Percentiles rank a stretch among this genome's conserved stretches.
These are phyloP conservation scores for Neurospora sp. DNA, from an alignment of 495 filamentous ascomycete species.

Conservation along the genomic window DNA sequence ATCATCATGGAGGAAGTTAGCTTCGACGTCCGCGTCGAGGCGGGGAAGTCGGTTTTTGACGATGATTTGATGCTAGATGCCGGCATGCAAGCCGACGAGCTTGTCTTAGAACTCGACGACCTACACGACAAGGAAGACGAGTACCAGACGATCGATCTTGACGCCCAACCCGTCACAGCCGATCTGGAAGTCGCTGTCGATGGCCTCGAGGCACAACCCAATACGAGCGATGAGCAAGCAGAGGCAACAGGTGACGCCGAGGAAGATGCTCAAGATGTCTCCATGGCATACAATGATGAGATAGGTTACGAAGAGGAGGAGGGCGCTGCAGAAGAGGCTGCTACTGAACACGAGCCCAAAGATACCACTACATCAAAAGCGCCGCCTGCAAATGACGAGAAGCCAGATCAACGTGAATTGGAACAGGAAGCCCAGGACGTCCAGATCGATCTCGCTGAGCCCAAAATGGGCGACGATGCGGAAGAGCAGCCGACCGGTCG, in stretches of 20 bases:
- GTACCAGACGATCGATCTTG: background rate
- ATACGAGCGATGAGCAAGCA: background rate
- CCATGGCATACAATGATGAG: slow-evolving; percentile 18
- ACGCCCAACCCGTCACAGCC: background rate
- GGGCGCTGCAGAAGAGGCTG: background rate
- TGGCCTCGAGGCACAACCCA: slow-evolving; percentile 4
- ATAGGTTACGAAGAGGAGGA: slow-evolving; percentile 20
- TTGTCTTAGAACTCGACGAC: slow-evolving; percentile 21
- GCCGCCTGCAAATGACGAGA: background rate
- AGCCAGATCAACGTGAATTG: background rate
- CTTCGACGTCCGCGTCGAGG: slow-evolving; percentile 6
- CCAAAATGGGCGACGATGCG: slow-evolving; percentile 1
- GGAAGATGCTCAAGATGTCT: slow-evolving; percentile 5
- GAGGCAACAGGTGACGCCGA: slow-evolving; percentile 18
- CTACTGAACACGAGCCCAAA: background rate
- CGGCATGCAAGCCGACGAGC: slow-evolving; percentile 15
- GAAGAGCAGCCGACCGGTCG: background rate
- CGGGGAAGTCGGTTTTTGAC: slow-evolving; percentile 15
- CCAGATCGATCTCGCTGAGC: background rate
- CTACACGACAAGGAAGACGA: slow-evolving; percentile 5
- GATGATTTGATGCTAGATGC: slow-evolving; percentile 17
- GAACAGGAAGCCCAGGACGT: background rate
- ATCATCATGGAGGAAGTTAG: slow-evolving; percentile 17
- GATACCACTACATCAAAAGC: background rate
- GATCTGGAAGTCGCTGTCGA: slow-evolving; percentile 16